Conservation (phyloP, 2,329 filamentous ascomycete genomes). For the Nothomitra cinnamomea region DNA sequence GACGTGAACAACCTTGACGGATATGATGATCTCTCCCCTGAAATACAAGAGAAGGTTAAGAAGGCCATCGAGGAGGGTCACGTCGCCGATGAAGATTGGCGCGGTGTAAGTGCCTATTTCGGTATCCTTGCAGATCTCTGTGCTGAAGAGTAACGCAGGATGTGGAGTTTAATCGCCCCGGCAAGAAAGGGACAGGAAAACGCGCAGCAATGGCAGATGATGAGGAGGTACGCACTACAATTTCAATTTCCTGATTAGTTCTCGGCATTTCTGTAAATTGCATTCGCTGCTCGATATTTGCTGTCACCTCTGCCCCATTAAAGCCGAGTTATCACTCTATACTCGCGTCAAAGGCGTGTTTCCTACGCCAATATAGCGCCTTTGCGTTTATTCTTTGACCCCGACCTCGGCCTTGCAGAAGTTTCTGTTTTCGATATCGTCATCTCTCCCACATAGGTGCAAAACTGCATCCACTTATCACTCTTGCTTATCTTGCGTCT, state of each 20-base stretch:
- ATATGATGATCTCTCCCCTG: conserved; percentile 56
- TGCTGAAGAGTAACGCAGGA: conserved; percentile 36
- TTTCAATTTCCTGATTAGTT: conserved; percentile 7
- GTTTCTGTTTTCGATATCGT: too few species aligned
- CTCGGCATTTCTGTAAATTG: not conserved
- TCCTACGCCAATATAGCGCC: too few species aligned
- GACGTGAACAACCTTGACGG: conserved; percentile 60
- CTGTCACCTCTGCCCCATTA: not conserved
- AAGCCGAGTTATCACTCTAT: too few species aligned
- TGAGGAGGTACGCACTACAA: conserved; percentile 10
- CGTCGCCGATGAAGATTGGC: conserved; percentile 75
- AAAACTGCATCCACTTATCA: not conserved
- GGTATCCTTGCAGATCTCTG: conserved; percentile 6
- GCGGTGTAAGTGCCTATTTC: conserved; percentile 46
- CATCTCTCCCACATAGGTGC: too few species aligned
- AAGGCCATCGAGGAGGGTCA: conserved; percentile 60
- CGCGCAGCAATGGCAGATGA: conserved; percentile 24
- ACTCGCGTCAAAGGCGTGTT: too few species aligned
- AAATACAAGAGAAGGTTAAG: conserved; percentile 56
- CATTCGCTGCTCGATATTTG: too few species aligned
- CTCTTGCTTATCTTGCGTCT: conserved; percentile 1
- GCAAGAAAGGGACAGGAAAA: conserved; percentile 44
- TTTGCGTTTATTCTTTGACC: too few species aligned
- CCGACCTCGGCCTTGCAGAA: too few species aligned
- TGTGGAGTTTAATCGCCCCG: conserved; percentile 52